Evolutionary conservation across 306 rosid genomes (phyloP), one percentile per base, ranked within the genome.

Genomic region (Cucumis hystrix): DNA sequence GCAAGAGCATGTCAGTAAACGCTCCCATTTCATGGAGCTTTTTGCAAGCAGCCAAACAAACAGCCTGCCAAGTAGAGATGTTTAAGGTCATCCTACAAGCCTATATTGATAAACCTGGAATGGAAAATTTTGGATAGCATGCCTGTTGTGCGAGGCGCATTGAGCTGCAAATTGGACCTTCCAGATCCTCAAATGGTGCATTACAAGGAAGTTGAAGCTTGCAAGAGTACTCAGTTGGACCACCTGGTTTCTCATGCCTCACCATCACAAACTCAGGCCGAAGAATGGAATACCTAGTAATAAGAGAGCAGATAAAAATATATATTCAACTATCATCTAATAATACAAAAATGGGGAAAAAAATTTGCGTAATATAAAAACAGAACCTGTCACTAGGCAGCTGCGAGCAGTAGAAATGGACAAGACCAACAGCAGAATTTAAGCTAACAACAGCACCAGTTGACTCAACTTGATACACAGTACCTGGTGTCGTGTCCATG

Each of bases 11-110:
- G 85, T 95, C 97, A 7, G 99, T 95, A 81, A 95, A 95, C 75
- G 97, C 99, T 78, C 99, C 99, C 97, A 91, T 92, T 88, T 95
- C 99, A 78, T 95, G 99, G 83, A 95, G 89, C 84, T 91, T 95
- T 90, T 92, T 92, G 89, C 99, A 95, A 85, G 97, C 97, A 85
- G 97, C 96, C 91, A 95, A 85, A 85, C 99, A 95, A 83, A 92
- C 97, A 82, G 99, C 96, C 97, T 93, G 85, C 82, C 82, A n/a
- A 73, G 78, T 51, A 74, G 72, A 75, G 84, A 56, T 77, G 57
- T 75, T 78, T 78, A 78, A 62, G 15, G 74, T 77, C 83, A 78
- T 75, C 77, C 25, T 33, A 56, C 13, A 33, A 77, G 72, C 78
- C 25, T 33, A 56, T 20, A 30, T 33, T 2, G 51, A 75, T 59